Percentiles rank a stretch among this genome's conserved stretches.
Conservation (phyloP, 768 basidiomycete species). For the Amanita rubescens region DNA sequence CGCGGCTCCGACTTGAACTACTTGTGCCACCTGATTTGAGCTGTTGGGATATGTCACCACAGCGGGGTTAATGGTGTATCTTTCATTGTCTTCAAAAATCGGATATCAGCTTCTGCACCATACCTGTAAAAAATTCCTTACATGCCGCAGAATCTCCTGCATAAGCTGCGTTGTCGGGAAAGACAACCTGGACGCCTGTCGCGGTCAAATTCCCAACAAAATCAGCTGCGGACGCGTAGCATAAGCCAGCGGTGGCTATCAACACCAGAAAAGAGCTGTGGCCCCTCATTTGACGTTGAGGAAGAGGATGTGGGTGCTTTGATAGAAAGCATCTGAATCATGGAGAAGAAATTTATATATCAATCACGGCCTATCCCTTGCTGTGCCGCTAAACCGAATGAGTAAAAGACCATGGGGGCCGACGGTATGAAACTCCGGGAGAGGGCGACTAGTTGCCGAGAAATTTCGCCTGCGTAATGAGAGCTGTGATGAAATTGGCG, state of each 20-base stretch:
- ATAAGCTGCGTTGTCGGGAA: not conserved
- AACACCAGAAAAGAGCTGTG: not conserved
- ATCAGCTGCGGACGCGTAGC: not conserved
- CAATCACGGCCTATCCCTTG: no score
- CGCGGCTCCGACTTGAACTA: slow-evolving; percentile 20
- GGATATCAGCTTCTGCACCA: not conserved
- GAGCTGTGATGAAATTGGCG: no score
- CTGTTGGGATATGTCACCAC: slow-evolving; percentile 22
- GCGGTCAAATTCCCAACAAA: not conserved
- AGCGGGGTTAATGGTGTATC: slow-evolving; percentile 22
- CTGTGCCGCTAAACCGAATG: no score
- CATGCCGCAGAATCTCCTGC: not conserved
- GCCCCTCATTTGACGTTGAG: not conserved
- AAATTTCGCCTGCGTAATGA: no score
- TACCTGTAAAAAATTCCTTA: not conserved
- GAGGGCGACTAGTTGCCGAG: no score
- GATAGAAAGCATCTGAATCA: no score
- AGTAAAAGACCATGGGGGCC: no score
- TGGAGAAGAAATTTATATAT: no score
- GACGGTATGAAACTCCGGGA: no score
- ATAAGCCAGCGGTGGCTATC: not conserved
- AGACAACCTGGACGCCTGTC: not conserved
- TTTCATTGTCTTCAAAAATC: slow-evolving; percentile 19
- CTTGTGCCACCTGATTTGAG: slow-evolving; percentile 21
- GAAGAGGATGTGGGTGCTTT: no score